Base-by-base conservation (phyloP, 139 green algal species). In the Nannochloris sp. region DNA sequence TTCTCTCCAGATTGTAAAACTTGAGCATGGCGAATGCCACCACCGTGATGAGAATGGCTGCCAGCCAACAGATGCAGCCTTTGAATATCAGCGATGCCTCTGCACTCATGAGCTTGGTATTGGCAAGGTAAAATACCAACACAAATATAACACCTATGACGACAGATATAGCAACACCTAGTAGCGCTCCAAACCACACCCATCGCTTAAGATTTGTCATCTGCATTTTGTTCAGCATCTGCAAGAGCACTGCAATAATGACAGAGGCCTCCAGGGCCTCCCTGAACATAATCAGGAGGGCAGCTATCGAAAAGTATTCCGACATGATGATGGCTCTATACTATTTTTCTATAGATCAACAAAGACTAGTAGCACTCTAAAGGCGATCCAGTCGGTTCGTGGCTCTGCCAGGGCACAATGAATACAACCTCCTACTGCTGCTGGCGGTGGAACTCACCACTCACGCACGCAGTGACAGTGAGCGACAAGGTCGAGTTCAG, bases 211-310 rank as follows among this genome's bases (percentile, higher is more conserved):
- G 37, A 18, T 44, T 31, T 21, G 34, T 29, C 63, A 80, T 65
- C 3, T 72, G 64, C 44, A 84, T 69, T 25, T 66, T 63, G n/a
- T 63, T 48, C n/a, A 80, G 63, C 23, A 84, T 19, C 59, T 84
- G 70, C 29, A 84, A 61, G 48, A 84, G 64, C 9, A 84, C 56
- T 2, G 75, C 64, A 16, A 84, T 53, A 5, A 84, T 70, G 14
- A 84, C 70, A 57, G 19, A 23, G 16, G 77, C 74, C 55, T 84
- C 77, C 7, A 84, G 60, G 14, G 67, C 48, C 64, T 84, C 77
- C 4, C 77, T 59, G 46, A 83, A 82, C 70, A 80, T 75, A 40
- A 83, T 83, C 40, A 83, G 65, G 40, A 83, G 51, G 5, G 76
- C 76, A 3, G 63, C 63, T 10, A 82, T 57, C 6, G 48, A 73